phyloP scores from a whole-genome alignment of 129 eudicot genomes.

The Tagetes patula region DNA sequence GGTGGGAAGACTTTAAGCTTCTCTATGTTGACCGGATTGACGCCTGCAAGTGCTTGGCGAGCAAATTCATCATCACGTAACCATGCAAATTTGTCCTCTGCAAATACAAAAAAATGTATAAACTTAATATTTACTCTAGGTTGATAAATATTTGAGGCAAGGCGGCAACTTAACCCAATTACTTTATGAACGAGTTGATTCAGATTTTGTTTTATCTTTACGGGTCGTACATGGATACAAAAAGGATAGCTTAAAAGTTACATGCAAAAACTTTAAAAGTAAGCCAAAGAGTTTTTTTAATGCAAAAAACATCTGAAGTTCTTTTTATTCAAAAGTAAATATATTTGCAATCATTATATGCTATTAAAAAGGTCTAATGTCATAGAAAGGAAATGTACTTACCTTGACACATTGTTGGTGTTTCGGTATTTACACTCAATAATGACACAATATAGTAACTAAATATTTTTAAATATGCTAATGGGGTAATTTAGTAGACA shows the following conservation, averaged over 20 bases:
- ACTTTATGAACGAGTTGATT: not conserved
- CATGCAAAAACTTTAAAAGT: not conserved
- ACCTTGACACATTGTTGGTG: no score
- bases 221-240: not conserved
- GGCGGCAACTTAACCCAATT: not conserved
- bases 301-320: not conserved
- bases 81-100: conserved; percentile 94
- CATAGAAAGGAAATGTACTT: no score
- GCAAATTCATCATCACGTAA: conserved; percentile 95
- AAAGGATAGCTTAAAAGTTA: not conserved
- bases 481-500: no score
- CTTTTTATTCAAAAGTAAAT: no score
- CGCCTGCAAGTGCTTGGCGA: conserved; percentile 87
- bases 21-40: conserved; percentile 81
- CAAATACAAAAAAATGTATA: conserved; percentile 6
- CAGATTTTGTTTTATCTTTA: not conserved
- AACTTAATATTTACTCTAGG: not conserved
- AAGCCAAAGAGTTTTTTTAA: not conserved
- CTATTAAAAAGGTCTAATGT: no score
- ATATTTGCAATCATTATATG: no score
- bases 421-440: no score
- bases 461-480: no score
- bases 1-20: conserved; percentile 81
- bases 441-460: no score
- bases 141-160: no score